Evolutionary conservation across 805 yeast genomes (phyloP).

Genomic region (Suhomyces vadensis): DNA sequence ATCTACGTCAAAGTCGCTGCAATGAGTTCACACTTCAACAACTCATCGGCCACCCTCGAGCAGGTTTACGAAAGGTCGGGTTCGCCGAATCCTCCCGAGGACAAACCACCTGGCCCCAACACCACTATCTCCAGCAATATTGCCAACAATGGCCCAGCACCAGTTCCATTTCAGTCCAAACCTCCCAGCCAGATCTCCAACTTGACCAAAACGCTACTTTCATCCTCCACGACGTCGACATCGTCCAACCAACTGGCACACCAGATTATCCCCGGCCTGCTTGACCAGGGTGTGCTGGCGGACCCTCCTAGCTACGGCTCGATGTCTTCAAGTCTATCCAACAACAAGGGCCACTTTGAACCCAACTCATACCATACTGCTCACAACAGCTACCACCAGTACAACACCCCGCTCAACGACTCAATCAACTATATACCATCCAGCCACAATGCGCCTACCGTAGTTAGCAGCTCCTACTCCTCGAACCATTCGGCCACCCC

Average conservation of each 20-base stretch:
- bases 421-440: constrained; percentile 37
- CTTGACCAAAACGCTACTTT: constrained; percentile 34
- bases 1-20: not conserved
- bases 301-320: constrained; percentile 17
- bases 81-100: not conserved
- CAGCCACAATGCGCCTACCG: constrained; percentile 47
- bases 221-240: constrained; percentile 13
- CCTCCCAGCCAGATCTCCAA: constrained; percentile 24
- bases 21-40: constrained; percentile 6
- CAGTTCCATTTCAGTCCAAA: constrained; percentile 3
- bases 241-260: constrained; percentile 8
- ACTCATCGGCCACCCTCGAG: constrained; percentile 4
- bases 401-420: constrained; percentile 12
- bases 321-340: constrained; percentile 15
- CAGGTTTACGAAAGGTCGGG: constrained; percentile 3
- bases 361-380: constrained; percentile 6
- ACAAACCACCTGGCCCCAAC: not conserved
- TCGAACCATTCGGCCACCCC: constrained; percentile 41
- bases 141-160: constrained; percentile 9
- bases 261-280: constrained; percentile 4
- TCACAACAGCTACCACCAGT: constrained; percentile 9
- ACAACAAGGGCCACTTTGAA: constrained; percentile 7
- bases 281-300: constrained; percentile 3
- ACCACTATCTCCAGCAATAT: constrained; percentile 5
- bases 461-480: constrained; percentile 43